Evolutionary conservation across 768 basidiomycete genomes (phyloP), one percentile per base, ranked within the genome.

Genomic region (Suillus plorans): DNA sequence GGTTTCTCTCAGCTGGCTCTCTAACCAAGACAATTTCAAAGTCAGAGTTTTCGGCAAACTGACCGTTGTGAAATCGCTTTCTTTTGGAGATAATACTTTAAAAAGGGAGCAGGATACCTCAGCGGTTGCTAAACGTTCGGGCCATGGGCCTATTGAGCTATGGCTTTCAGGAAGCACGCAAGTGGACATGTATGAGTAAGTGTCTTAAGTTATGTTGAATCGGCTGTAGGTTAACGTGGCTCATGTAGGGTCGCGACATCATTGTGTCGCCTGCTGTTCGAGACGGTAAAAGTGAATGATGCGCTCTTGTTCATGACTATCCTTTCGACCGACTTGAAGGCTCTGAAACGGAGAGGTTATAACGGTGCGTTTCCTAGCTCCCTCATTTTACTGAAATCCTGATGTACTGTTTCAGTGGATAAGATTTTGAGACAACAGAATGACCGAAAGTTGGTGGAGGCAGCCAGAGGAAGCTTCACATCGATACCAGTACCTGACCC

Each of bases 131-230:
- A 81, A 80, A 62, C 73, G 80, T 39, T 79, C 81, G 12, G 79
- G 81, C 16, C 81, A 83, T 5, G 84, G 85, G 4, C 83, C 89
- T n/a, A 85, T 94, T 42, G 84, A 90, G 57, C 74, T 98, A 31
- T 92, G 90, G 84, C 80, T 96, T 41, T 90, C 92, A 7, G 81
- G 82, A n/a, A 86, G 87, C 65, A 80, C 89, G 1, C 85, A 90
- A 67, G 81, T 92, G 52, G 94, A 98, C 70, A 92, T 96, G 86
- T 98, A 92, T 71, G 96, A 97, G 94, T 94, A 71, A 79, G 93
- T 86, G 5, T 41, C 13, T 58, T 31, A 53, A 25, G 39, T 58
- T 31, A 7, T 45, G n/a, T 62, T 56, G 37, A 31, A 59, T 49
- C 63, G 63, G 20, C 13, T 22, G 63, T 62, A 63, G 53, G 20